phyloP scores from a whole-genome alignment of 768 basidiomycete species.

The Lactarius sp. region DNA sequence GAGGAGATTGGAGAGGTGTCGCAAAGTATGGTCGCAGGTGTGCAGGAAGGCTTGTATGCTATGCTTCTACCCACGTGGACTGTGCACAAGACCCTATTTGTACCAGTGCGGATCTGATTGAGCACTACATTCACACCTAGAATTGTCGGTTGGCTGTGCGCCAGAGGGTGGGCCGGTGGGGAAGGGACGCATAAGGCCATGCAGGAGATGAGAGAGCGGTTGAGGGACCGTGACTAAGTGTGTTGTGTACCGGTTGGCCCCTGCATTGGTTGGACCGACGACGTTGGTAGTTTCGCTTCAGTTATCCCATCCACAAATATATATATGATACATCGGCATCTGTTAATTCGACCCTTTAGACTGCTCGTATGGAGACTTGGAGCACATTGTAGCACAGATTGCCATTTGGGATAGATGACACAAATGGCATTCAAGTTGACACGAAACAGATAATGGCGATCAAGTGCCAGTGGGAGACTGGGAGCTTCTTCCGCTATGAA shows the following conservation, averaged over 20 bases:
- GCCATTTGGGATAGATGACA: not conserved
- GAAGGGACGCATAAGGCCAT: no score
- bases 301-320: not conserved
- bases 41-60: conserved; percentile 61
- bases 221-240: no score
- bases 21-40: no score
- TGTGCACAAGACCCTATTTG: no score
- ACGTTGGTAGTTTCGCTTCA: not conserved
- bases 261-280: no score
- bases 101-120: conserved; percentile 47
- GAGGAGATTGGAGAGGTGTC: no score
- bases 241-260: no score
- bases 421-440: no score
- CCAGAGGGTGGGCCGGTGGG: no score
- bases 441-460: conserved; percentile 5
- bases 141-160: conserved; percentile 4
- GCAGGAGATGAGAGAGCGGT: no score
- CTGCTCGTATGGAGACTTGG: no score
- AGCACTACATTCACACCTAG: conserved; percentile 83
- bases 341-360: no score
- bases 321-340: not conserved
- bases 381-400: conserved; percentile 1
- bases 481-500: conserved; percentile 20
- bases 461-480: conserved; percentile 2
- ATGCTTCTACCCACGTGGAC: conserved; percentile 91